Base-by-base conservation (phyloP, 2,329 filamentous ascomycete genomes). In the Triangularia setosa region DNA sequence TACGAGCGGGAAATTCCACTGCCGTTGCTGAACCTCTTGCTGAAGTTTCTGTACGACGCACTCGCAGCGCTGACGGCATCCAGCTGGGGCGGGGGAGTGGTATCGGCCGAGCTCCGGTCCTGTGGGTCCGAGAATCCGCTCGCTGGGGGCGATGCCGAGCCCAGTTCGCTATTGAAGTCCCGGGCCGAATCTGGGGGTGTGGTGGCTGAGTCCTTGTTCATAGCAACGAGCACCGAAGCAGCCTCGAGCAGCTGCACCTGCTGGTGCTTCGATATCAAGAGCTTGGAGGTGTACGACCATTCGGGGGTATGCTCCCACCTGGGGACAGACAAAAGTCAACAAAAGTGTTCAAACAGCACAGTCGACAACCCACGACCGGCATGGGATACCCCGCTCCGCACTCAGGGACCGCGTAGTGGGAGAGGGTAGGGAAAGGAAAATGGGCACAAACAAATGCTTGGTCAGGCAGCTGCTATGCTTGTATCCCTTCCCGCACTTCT, bases 401-500 rank as follows among this genome's bases (percentile, higher is more conserved):
- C 62, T 65, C 70, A 67, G 73, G 76, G 72, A 75, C 72, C 72
- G 70, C 73, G 74, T 76, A 77, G 75, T 79, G 80, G 80, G 80
- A 79, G 80, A 82, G 84, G 71, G 62, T 67, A 69, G 69, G 67
- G 67, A 72, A 70, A 71, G 69, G 71, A 70, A 69, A 72, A 63
- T 69, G 87, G 84, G 82, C 84, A 97, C 95, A 87, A 89, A 98
- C 95, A 97, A 90, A 89, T 99, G 95, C 87, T 98, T 99, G 78
- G 92, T 96, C 84, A 99, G 88, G 88, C 95, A 99, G 84, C 95
- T 98, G 88, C 93, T 96, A 86, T 99, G 95, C 88, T 99, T 99
- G 87, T 99, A 99, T 81, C 93, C 93, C 86, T 99, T 99, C 79
- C 94, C 94, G 83, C 95, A 99, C 80, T 93, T 94, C 77, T 97